Evolutionary conservation across 2,329 filamentous ascomycete genomes (phyloP), one percentile per base, ranked within the genome.

Genomic region (Tolypocladium endophyticum): DNA sequence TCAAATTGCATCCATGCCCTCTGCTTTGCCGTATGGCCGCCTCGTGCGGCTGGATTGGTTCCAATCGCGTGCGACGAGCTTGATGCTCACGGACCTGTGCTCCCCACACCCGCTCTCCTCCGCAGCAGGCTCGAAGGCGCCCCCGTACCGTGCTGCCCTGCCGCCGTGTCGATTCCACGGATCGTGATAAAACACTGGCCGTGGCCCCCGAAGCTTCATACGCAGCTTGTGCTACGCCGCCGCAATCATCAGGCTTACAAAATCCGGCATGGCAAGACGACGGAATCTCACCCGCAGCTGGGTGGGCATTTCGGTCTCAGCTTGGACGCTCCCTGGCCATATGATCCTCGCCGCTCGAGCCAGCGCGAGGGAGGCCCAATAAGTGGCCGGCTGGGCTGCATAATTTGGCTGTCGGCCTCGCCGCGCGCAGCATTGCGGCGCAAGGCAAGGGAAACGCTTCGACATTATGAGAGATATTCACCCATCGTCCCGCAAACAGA

Each of bases 291-390:
- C 50, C 47, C 23, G 38, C 38, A 23, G 38, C 38, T n/a, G 55
- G 55, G 38, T 56, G 38, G 55, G 55, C 55, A 7, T 16, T 28
- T 18, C 63, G 63, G 66, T 65, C 67, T 64, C 62, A 65, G 66
- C 67, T 66, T 61, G 60, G 47, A 57, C 39, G 41, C 61, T 41
- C 39, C 62, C 38, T 47, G 36, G 47, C 57, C 59, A 28, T 58
- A 59, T 36, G 59, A 54, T 54, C 50, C 30, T 54, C 50, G 30
- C 20, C 20, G 50, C 50, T 33, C 50, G 18, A 53, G 50, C 28
- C 50, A 53, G 28, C 50, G 11, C 30, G 28, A 53, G 30, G 50
- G 50, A 33, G 11, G 50, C 30, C 50, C 50, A 23, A 36, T 36
- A 9, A n/a, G 11, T 23, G 50, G 50, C 30, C 50, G 30, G 8